A percentile compares a stretch with the other conserved stretches of the same genome.
These are phyloP conservation scores for Camellia granthamiana DNA, from an alignment of 148 eudicot genomes.

Conservation along the genomic window DNA sequence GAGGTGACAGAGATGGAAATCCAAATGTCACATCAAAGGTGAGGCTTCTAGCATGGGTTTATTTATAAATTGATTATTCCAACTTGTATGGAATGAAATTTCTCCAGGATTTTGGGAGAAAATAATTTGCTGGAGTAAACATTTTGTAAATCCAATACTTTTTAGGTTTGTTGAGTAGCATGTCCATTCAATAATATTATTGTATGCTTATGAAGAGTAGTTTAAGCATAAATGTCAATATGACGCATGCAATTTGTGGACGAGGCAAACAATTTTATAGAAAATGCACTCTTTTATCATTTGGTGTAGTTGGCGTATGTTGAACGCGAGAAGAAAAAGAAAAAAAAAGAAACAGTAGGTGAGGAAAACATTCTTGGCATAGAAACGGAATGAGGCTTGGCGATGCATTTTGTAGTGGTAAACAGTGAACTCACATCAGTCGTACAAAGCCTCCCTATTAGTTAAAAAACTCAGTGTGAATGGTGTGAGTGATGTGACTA, in stretches of 20 bases:
- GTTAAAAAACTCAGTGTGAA: no score
- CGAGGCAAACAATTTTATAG: not conserved
- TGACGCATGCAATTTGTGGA: not conserved
- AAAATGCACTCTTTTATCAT: not conserved
- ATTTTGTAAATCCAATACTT: not conserved
- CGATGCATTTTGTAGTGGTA: not conserved
- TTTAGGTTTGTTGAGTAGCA: not conserved
- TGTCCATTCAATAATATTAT: not conserved
- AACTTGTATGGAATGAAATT: not conserved
- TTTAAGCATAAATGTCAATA: not conserved
- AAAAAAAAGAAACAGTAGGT: not conserved
- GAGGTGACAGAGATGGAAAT: slow-evolving; percentile 98
- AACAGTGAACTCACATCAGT: not conserved
- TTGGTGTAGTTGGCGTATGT: not conserved
- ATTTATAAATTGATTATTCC: not conserved
- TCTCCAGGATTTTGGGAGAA: not conserved
- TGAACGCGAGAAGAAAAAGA: not conserved
- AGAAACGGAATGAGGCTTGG: no score
- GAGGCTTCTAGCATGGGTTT: slow-evolving; percentile 6
- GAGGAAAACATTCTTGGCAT: no score
- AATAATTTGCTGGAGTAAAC: not conserved
- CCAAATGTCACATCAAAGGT: slow-evolving; percentile 97
- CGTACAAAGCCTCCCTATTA: no score
- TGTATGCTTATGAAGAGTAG: not conserved
- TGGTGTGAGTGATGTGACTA: no score